phyloP scores from a whole-genome alignment of 208 protist genomes.

The Leishmania braziliensis region DNA sequence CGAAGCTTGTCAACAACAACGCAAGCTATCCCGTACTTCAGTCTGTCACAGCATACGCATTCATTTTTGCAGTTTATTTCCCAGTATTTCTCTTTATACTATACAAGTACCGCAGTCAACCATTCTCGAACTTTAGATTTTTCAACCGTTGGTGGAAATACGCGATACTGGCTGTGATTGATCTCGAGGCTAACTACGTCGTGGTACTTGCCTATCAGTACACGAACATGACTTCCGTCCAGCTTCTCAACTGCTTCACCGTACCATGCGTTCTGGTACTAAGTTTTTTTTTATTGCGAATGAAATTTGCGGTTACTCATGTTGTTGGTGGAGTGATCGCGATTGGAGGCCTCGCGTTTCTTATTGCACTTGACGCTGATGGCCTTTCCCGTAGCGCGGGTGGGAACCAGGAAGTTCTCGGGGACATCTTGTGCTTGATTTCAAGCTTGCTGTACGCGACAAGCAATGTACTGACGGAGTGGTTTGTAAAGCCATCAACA shows the following conservation, averaged over 20 bases:
- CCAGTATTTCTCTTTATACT: slow-evolving; percentile 59
- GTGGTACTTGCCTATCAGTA: slow-evolving; percentile 94
- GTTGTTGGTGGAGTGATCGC: slow-evolving; percentile 81
- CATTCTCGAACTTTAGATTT: slow-evolving; percentile 67
- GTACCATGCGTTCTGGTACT: slow-evolving; percentile 93
- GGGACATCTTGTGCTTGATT: slow-evolving; percentile 86
- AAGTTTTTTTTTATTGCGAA: slow-evolving; percentile 85
- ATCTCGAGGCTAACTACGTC: slow-evolving; percentile 94
- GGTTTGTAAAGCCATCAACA: slow-evolving; percentile 79
- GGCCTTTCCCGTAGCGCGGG: slow-evolving; percentile 45
- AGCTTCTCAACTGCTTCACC: slow-evolving; percentile 91
- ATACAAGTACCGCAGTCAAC: slow-evolving; percentile 33
- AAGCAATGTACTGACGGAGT: slow-evolving; percentile 93
- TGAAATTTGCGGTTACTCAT: slow-evolving; percentile 82
- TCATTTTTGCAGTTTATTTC: slow-evolving; percentile 71
- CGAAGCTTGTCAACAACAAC: slow-evolving; percentile 75
- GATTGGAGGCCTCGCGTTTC: slow-evolving; percentile 74
- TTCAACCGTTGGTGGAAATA: slow-evolving; percentile 85
- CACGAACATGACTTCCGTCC: slow-evolving; percentile 91
- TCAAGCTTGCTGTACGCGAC: slow-evolving; percentile 81
- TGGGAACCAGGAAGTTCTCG: slow-evolving; percentile 62
- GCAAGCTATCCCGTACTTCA: slow-evolving; percentile 90
- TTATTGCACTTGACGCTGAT: slow-evolving; percentile 81
- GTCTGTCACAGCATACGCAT: slow-evolving; percentile 71
- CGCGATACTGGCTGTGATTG: slow-evolving; percentile 84